Evolutionary conservation across 495 filamentous ascomycete genomes (phyloP), one percentile per base, ranked within the genome.

Genomic region (Friedmanniomyces simplex): DNA sequence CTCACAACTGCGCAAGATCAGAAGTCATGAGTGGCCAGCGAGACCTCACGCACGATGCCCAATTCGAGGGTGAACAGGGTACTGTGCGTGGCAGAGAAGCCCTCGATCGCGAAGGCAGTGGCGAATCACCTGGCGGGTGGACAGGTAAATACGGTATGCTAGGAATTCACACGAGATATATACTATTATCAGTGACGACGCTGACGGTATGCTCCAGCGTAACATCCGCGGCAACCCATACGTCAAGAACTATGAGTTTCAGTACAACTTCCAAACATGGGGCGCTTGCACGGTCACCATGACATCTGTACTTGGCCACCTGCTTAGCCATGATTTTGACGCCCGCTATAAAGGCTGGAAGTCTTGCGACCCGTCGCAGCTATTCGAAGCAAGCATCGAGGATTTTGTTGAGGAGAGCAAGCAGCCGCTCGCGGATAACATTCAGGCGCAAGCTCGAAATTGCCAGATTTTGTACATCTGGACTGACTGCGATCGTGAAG

Each of bases 401-500:
- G 81, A 80, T 20, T 69, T 69, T 37, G 78, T 94, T 30, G 78
- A 82, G 52, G 65, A 82, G 84, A 84, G 91, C 66, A 91, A 88
- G 65, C 81, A 79, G 63, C 73, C 81, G 18, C 86, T 97, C 54
- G 88, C 90, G 10, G 74, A 81, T 5, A 98, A 98, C 65, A 97
- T 98, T 65, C 76, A 82, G 47, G 69, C 74, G 6, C 82, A 93
- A 69, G 93, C 94, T 13, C 79, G 78, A 45, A 76, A 79, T 63
- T 73, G 80, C 53, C 77, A 76, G 62, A 81, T 81, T 20, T 76
- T 98, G 14, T 93, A 89, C 69, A 95, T 98, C 64, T 98, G 93
- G 93, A 98, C 93, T 0, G 93, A 98, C 77, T 97, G 93, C 72
- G 93, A 98, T 76, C 83, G 91, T 50, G 93, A 98, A 76, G 93